Base-by-base conservation (phyloP, 2,329 filamentous ascomycete genomes). In the Aspergillus sp. region DNA sequence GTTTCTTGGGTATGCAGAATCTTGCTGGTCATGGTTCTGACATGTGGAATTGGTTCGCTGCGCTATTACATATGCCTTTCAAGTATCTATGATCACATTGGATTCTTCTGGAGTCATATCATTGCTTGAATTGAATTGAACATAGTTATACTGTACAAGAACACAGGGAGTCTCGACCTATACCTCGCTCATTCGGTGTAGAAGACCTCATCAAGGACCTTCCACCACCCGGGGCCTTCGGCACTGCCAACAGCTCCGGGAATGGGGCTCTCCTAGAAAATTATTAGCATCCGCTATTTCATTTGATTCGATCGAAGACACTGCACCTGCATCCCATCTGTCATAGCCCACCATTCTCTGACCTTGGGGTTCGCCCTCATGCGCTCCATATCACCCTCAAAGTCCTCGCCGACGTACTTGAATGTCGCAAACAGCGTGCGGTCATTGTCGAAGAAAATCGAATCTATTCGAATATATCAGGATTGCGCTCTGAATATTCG, bases 271-370 rank as follows among this genome's bases (percentile, higher is more conserved):
- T 71, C 68, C 63, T 70, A 29, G 16, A 4, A 11, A 23, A 44
- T 9, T 5, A 7, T 60, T 44, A 62, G 47, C 40, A 25, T 53
- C 36, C 11, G 25, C 25, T 29, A 29, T 10, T 29, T 10, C 9
- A 29, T 29, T 29, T 11, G 9, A 21, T 13, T 7, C 4, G n/a
- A 36, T 14, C 41, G 32, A 44, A 11, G 21, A 17, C 4, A 13
- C 43, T 19, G 6, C 56, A 69, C 86, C 73, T 92, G 89, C 78
- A 86, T 89, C 13, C 78, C 77, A 69, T 93, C 89, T 46, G 89
- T 92, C 84, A 92, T 87, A 53, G 76, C 76, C 88, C 88, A 93
- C 89, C 89, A 93, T 69, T 88, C 85, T 50, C 83, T 80, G 31
- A 92, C 87, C 64, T 86, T 86, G 1, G 83, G 80, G 61, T 91